Evolutionary conservation across 2,329 filamentous ascomycete genomes (phyloP), one percentile per base, ranked within the genome.

Genomic region (Chaetomium strumarium): DNA sequence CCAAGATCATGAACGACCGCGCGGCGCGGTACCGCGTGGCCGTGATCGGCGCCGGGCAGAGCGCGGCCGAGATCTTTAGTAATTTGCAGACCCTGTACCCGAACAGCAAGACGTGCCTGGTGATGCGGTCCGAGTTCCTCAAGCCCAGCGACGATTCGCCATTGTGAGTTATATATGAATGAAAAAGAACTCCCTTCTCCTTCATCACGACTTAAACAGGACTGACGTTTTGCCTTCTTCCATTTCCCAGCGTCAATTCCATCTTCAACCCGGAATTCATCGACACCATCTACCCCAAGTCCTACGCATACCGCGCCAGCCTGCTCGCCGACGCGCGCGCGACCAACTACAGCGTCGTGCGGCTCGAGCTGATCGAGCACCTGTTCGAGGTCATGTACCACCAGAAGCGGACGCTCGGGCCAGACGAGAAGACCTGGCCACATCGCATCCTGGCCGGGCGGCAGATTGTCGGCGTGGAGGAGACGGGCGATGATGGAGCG

Each of bases 281-380:
- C 30, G 87, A 95, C 67, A 76, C 76, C 41, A 80, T 95, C 61
- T 96, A 84, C 73, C 73, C 80, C 45, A 83, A 85, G 59, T 75
- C 85, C 0, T 72, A 83, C 1, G 73, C 76, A 41, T 75, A 84
- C 56, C 86, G 91, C 45, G 73, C 77, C 53, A 68, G 70, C 56
- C 65, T 81, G 31, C 67, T 96, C 47, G 72, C 76, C 14, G 83
- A 84, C 48, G 88, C 95, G 61, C 85, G 86, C 55, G 84, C 83
- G 30, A 97, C 92, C 55, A 97, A 97, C 74, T 97, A 97, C 68
- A 88, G 90, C 48, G 92, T 97, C 5, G 92, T 99, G 3, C 84
- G 92, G 8, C 79, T 96, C n/a, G 82, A 89, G 60, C 80, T 97
- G 46, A 88, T 97, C 53, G 92, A 97, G 69, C 81, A 85, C 52